These are phyloP conservation scores for Neurospora sp. DNA, from an alignment of 495 filamentous ascomycete species.

Conservation along the genomic window DNA sequence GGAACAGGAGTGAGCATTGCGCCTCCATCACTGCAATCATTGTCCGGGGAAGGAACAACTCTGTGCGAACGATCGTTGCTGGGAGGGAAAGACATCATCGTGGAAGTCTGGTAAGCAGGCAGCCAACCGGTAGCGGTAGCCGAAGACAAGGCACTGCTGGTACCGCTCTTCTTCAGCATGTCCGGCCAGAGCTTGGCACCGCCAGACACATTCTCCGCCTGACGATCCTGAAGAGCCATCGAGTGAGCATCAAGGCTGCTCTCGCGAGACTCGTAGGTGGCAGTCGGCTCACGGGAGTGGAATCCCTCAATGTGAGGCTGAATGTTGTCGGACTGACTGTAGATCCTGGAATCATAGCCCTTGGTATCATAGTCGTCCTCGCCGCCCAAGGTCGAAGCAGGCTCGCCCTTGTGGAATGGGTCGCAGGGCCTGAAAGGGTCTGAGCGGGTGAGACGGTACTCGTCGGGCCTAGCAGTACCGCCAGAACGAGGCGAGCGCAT, in stretches of 20 bases:
- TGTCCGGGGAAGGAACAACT: conserved; percentile 10
- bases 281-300: neutral
- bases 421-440: conserved; percentile 30
- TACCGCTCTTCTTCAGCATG: conserved; percentile 32
- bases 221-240: conserved; percentile 12
- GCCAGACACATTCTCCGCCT: conserved; percentile 6
- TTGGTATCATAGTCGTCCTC: conserved; percentile 14
- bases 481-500: conserved; percentile 1
- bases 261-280: conserved; percentile 7
- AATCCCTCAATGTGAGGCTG: neutral
- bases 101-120: conserved; percentile 25
- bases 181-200: conserved; percentile 30
- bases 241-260: conserved; percentile 7
- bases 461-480: conserved; percentile 4
- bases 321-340: conserved; percentile 9
- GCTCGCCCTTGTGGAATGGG: conserved; percentile 12
- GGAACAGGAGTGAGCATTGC: conserved; percentile 9
- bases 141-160: conserved; percentile 34
- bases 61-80: neutral
- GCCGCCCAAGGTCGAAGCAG: conserved; percentile 1
- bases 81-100: neutral
- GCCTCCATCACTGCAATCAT: conserved; percentile 15
- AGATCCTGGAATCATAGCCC: conserved; percentile 15
- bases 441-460: conserved; percentile 13
- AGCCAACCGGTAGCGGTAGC: conserved; percentile 37